Evolutionary conservation across 73 alveolate species (phyloP).

Genomic region (Paramecium biaurelia): DNA sequence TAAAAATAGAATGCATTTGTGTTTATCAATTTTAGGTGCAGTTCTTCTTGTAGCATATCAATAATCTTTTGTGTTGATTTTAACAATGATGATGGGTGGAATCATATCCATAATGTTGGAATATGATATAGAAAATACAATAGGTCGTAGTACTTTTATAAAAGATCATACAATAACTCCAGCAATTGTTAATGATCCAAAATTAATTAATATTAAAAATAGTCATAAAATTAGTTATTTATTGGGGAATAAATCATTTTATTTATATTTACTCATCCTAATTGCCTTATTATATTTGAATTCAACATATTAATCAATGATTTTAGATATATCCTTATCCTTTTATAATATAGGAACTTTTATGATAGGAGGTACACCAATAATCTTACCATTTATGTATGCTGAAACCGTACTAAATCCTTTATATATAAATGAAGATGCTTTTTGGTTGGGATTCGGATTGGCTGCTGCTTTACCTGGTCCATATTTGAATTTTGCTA

Average conservation of each 20-base stretch:
- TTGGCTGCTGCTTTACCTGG: constrained; percentile 45
- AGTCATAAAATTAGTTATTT: not conserved
- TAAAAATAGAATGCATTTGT: not conserved
- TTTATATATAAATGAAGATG: constrained; percentile 14
- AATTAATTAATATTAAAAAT: not conserved
- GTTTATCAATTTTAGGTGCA: not conserved
- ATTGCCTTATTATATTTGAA: not conserved
- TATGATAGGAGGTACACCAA: constrained; percentile 43
- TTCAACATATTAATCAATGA: not conserved
- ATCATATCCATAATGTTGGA: not conserved
- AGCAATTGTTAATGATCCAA: not conserved
- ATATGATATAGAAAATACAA: constrained; percentile 36
- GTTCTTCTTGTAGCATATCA: not conserved
- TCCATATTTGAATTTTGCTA: constrained; percentile 38
- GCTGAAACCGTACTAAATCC: constrained; percentile 17
- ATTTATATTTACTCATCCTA: not conserved
- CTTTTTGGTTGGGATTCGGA: constrained; percentile 36
- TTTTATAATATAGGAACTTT: constrained; percentile 38
- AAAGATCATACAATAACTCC: not conserved
- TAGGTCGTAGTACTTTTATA: not conserved
- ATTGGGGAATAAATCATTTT: constrained; percentile 1
- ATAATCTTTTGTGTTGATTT: not conserved
- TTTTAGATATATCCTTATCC: not conserved
- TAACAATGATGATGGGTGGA: constrained; percentile 42
- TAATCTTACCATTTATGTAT: constrained; percentile 18